Percentiles rank a stretch among this genome's conserved stretches.
These are phyloP conservation scores for Arxiozyma bovina DNA, from an alignment of 1,139 yeast species.

Conservation along the genomic window DNA sequence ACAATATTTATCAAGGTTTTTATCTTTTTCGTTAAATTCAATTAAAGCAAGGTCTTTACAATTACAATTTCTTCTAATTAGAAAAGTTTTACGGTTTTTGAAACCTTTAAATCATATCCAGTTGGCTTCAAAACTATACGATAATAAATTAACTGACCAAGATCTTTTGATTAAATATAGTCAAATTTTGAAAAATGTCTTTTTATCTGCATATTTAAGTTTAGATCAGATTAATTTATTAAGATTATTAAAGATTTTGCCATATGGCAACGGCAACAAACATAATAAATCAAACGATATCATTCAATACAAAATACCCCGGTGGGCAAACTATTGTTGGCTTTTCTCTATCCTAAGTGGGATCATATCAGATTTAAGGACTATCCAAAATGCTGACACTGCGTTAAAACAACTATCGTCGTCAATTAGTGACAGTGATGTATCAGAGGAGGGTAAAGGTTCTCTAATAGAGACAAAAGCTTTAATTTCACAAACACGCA, in stretches of 20 bases:
- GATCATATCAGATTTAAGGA: constrained; percentile 45
- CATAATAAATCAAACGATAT: constrained; percentile 27
- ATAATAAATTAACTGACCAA: constrained; percentile 59
- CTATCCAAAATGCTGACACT: constrained; percentile 29
- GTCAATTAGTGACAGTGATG: constrained; percentile 20
- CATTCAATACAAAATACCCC: constrained; percentile 33
- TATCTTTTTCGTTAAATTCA: constrained; percentile 52
- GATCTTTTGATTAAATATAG: constrained; percentile 46
- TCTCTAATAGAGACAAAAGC: background rate
- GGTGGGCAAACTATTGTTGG: constrained; percentile 61
- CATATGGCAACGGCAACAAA: constrained; percentile 4
- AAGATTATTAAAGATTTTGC: constrained; percentile 35
- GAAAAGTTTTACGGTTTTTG: constrained; percentile 79
- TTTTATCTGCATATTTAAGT: constrained; percentile 65
- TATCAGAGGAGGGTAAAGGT: constrained; percentile 11
- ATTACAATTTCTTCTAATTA: constrained; percentile 47
- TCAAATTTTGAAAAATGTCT: constrained; percentile 53
- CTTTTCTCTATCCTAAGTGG: constrained; percentile 60
- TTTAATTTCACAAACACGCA: constrained; percentile 17
- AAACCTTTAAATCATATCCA: constrained; percentile 74
- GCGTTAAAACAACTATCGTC: constrained; percentile 13
- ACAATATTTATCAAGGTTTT: constrained; percentile 72
- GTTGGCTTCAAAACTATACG: constrained; percentile 58
- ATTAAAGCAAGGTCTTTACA: constrained; percentile 47
- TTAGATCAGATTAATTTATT: constrained; percentile 69